A percentile compares a stretch with the other conserved stretches of the same genome.
phyloP scores from a whole-genome alignment of 2,329 filamentous ascomycete genomes.

The Ilyonectria sp. region DNA sequence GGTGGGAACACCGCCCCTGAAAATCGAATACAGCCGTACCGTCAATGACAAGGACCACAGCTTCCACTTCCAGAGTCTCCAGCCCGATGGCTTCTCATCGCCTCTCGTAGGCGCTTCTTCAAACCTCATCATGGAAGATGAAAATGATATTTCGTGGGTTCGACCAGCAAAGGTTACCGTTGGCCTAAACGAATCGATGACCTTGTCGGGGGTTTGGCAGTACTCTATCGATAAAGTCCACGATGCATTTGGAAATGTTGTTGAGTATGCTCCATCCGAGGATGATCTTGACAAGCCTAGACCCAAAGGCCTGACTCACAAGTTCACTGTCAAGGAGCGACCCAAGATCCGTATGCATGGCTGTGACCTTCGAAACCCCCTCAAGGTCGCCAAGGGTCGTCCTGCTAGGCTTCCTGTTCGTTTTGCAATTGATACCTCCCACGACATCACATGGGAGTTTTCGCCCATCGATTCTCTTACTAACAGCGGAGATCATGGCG shows the following conservation, averaged over 20 bases:
- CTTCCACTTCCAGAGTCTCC: slow-evolving; percentile 93
- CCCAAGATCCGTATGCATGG: slow-evolving; percentile 80
- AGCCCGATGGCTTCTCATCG: slow-evolving; percentile 88
- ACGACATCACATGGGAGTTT: slow-evolving; percentile 86
- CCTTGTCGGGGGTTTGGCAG: slow-evolving; percentile 83
- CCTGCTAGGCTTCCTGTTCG: slow-evolving; percentile 78
- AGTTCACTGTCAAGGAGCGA: slow-evolving; percentile 88
- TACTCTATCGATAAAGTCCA: slow-evolving; percentile 94
- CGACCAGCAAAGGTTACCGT: slow-evolving; percentile 82
- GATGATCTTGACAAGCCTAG: slow-evolving; percentile 80
- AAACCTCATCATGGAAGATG: slow-evolving; percentile 72
- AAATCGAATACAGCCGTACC: slow-evolving; percentile 91
- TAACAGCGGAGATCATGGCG: slow-evolving; percentile 78
- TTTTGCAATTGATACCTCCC: slow-evolving; percentile 78
- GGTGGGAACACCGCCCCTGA: slow-evolving; percentile 89
- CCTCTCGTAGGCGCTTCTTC: slow-evolving; percentile 78
- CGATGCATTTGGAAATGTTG: slow-evolving; percentile 89
- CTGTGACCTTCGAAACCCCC: slow-evolving; percentile 84
- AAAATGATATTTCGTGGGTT: slow-evolving; percentile 86
- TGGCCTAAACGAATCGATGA: slow-evolving; percentile 91
- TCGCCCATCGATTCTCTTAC: slow-evolving; percentile 80
- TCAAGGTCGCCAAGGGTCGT: slow-evolving; percentile 86
- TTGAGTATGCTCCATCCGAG: slow-evolving; percentile 77
- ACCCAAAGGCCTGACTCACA: slow-evolving; percentile 77
- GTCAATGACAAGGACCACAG: slow-evolving; percentile 88